Evolutionary conservation across 1,284 basidiomycete species (phyloP), one percentile per base, ranked within the genome.

Genomic region (Ceratobasidium sp.): DNA sequence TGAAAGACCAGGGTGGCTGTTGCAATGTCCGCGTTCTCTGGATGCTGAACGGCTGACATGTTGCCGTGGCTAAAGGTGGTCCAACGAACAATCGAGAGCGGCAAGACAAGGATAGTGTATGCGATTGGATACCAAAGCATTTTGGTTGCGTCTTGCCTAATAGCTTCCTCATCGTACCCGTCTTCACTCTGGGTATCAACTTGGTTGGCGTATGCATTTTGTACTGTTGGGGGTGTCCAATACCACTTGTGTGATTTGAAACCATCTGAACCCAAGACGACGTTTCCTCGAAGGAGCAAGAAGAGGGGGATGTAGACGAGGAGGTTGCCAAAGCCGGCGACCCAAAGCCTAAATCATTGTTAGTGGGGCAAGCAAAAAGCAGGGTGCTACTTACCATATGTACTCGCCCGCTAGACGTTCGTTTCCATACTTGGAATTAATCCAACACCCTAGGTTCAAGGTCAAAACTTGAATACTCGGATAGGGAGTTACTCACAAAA

Each of bases 81-180:
- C 71, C 71, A 72, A 8, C 71, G 69, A 1, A 56, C 58, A 35
- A 72, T 43, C 17, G 58, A 65, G 29, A 72, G 50, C 1, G 71
- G 71, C 1, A 68, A 29, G n/a, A 70, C 69, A 34, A 72, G 62
- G 35, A 70, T 55, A 3, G 71, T 72, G 32, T 72, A 72, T 25
- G 55, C 60, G 38, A 68, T 43, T 1, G 71, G 71, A 40, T 72
- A 72, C 53, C 60, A 70, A 12, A 72, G 55, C 69, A 72, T 68
- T 50, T 72, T 72, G 40, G 60, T 56, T 7, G 69, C 69, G 45
- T 72, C 62, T 43, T 70, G 52, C 25, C 62, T 60, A 17, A 47
- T 45, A 12, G 27, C 32, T 31, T 58, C 68, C 20, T 47, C 27
- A 49, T 71, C 70, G 35, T 35, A 22, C 42, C 42, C 43, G 12